Percentiles rank a stretch among this genome's conserved stretches.
These are phyloP conservation scores for Calocera viscosa DNA, from an alignment of 768 basidiomycete genomes.

Conservation along the genomic window DNA sequence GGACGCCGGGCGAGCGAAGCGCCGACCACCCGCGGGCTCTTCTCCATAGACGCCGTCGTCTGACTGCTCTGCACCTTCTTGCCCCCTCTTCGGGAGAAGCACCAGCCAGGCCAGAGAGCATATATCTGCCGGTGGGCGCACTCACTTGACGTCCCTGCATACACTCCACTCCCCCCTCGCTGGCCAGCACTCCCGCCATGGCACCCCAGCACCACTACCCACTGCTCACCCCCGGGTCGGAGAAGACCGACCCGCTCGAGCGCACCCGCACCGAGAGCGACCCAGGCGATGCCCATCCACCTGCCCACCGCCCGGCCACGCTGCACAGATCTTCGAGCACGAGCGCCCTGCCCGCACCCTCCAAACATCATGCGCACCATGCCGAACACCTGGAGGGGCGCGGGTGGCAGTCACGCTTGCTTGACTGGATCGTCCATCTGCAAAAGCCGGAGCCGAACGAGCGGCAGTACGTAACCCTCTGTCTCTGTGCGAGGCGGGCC, in stretches of 20 bases:
- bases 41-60: background rate
- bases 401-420: background rate
- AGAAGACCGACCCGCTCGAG: background rate
- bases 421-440: slow-evolving; percentile 5
- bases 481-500: background rate
- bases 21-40: too few relatives aligned
- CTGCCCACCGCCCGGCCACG: background rate
- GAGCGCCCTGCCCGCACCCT: background rate
- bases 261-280: background rate
- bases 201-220: background rate
- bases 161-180: background rate
- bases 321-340: background rate
- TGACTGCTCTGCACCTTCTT: background rate
- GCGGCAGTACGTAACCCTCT: background rate
- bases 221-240: background rate
- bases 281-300: background rate
- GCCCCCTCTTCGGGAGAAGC: background rate
- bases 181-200: background rate
- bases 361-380: background rate
- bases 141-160: background rate
- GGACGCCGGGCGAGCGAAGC: too few relatives aligned
- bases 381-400: background rate
- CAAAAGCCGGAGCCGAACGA: background rate
- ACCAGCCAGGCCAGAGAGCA: background rate
- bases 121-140: background rate